Evolutionary conservation across 2,329 filamentous ascomycete genomes (phyloP).

Genomic region (Monosporascus sp.): DNA sequence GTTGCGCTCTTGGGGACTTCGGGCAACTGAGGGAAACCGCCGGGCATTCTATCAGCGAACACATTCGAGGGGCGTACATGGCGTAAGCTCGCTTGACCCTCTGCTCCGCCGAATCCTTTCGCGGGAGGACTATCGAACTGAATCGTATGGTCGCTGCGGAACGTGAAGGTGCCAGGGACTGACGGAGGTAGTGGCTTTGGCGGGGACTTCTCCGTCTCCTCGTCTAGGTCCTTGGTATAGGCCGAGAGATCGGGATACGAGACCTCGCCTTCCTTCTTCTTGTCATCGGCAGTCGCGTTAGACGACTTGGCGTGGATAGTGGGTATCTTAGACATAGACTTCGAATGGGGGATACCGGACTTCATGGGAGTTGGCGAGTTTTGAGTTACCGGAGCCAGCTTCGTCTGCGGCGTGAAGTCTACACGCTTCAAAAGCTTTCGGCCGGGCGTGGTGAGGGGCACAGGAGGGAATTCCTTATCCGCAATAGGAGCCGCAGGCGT

Average conservation of each 20-base stretch:
- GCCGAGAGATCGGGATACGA: slow-evolving; percentile 50
- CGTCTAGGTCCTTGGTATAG: slow-evolving; percentile 23
- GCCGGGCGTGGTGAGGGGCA: slow-evolving; percentile 60
- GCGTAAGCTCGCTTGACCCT: slow-evolving; percentile 57
- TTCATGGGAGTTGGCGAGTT: slow-evolving; percentile 55
- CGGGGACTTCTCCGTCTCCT: slow-evolving; percentile 18
- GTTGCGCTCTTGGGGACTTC: slow-evolving; percentile 28
- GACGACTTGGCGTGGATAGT: slow-evolving; percentile 30
- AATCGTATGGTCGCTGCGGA: slow-evolving; percentile 62
- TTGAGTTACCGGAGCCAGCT: slow-evolving; percentile 40
- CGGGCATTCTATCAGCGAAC: slow-evolving; percentile 44
- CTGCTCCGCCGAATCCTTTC: slow-evolving; percentile 50
- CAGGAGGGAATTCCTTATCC: slow-evolving; percentile 47
- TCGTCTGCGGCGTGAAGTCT: slow-evolving; percentile 70
- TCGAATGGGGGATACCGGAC: slow-evolving; percentile 39
- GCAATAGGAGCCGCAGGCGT: slow-evolving; percentile 41
- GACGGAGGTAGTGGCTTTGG: slow-evolving; percentile 28
- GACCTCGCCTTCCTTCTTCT: slow-evolving; percentile 31
- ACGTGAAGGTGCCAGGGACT: slow-evolving; percentile 56
- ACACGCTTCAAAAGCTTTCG: slow-evolving; percentile 67
- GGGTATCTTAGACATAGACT: slow-evolving; percentile 30
- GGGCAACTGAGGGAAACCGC: slow-evolving; percentile 42
- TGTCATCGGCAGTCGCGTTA: slow-evolving; percentile 23
- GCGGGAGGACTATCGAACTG: slow-evolving; percentile 45
- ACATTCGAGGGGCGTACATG: slow-evolving; percentile 51